A percentile compares a stretch with the other conserved stretches of the same genome.
Evolutionary conservation across 345 rosid species (phyloP).

Genomic region (Triadica sebifera): DNA sequence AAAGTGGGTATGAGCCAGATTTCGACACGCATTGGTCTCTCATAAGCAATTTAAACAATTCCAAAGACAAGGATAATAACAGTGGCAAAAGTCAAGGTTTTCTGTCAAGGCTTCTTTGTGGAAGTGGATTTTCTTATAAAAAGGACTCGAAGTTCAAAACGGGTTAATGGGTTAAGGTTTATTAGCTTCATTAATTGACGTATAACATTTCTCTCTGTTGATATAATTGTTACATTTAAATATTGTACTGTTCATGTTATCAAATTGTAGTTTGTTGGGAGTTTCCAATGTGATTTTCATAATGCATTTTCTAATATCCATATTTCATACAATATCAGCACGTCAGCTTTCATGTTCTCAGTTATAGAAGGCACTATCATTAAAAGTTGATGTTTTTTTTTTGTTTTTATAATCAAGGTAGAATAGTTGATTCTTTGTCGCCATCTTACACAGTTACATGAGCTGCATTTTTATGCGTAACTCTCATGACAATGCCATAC

Average conservation of each 20-base stretch:
- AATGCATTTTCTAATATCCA: too few species aligned
- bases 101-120: conserved; percentile 66
- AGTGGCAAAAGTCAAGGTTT: conserved; percentile 44
- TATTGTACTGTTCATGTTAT: too few species aligned
- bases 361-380: too few species aligned
- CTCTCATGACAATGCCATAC: neutral
- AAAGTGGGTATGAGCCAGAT: conserved; percentile 57
- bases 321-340: too few species aligned
- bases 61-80: conserved; percentile 30
- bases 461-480: neutral
- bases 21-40: conserved; percentile 81
- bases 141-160: conserved; percentile 20
- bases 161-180: conserved; percentile 14
- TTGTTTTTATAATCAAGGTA: neutral
- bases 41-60: conserved; percentile 57
- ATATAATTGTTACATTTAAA: too few species aligned
- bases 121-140: conserved; percentile 48
- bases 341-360: too few species aligned
- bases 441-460: neutral
- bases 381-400: too few species aligned
- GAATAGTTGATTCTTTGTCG: neutral
- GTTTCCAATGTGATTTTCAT: too few species aligned
- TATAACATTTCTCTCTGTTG: neutral
- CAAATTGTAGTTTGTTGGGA: too few species aligned
- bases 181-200: neutral